Evolutionary conservation across 1,284 basidiomycete species (phyloP).

Genomic region (Garcileccinum viscosum): DNA sequence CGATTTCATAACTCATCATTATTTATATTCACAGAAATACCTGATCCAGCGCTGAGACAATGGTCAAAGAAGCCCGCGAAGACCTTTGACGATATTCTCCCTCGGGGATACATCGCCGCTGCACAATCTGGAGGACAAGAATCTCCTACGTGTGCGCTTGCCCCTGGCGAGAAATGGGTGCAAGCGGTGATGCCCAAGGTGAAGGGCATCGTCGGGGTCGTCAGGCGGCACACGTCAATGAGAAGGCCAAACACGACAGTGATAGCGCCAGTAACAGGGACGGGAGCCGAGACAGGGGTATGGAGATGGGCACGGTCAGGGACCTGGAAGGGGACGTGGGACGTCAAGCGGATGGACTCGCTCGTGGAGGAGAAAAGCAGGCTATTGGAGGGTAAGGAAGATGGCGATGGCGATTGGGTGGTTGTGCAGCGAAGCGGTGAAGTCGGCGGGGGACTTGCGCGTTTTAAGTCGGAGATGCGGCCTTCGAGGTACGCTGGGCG

Average conservation of each 20-base stretch:
- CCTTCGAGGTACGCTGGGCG: slow-evolving; percentile 22
- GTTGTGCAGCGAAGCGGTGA: slow-evolving; percentile 21
- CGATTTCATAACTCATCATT: not conserved
- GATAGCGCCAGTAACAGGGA: not conserved
- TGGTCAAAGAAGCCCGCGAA: slow-evolving; percentile 29
- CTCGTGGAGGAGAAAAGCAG: slow-evolving; percentile 24
- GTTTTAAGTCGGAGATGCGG: slow-evolving; percentile 37
- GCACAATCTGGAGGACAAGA: slow-evolving; percentile 18
- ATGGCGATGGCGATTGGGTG: slow-evolving; percentile 18
- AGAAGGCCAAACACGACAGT: not conserved
- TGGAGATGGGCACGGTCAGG: not conserved
- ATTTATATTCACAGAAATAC: slow-evolving; percentile 26
- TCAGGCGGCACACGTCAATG: slow-evolving; percentile 30
- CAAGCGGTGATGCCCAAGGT: slow-evolving; percentile 45
- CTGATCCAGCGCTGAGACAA: slow-evolving; percentile 25
- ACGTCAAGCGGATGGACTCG: slow-evolving; percentile 22
- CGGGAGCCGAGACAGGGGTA: not conserved
- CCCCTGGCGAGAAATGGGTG: slow-evolving; percentile 34
- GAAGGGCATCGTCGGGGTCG: slow-evolving; percentile 38
- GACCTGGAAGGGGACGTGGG: not conserved
- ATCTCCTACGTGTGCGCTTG: slow-evolving; percentile 9
- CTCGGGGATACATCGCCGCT: slow-evolving; percentile 49
- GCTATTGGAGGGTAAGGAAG: slow-evolving; percentile 25
- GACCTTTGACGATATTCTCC: slow-evolving; percentile 56
- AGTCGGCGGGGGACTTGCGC: slow-evolving; percentile 13